Percentiles rank a stretch among this genome's conserved stretches.
These are phyloP conservation scores for Dalbergia cochinchinensis DNA, from an alignment of 306 rosid genomes.

Conservation along the genomic window DNA sequence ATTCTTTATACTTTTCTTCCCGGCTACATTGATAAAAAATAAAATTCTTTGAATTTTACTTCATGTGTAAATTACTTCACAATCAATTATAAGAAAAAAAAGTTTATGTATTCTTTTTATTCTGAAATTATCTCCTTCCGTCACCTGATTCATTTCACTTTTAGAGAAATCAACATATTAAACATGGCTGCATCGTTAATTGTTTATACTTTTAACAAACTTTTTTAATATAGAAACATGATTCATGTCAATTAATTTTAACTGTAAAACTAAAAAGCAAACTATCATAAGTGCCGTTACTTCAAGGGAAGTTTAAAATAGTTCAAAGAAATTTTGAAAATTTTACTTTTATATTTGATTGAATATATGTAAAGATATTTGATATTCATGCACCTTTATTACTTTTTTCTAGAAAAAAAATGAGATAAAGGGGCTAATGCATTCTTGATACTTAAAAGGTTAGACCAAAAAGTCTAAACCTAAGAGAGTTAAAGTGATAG, in stretches of 20 bases:
- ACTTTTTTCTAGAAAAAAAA: no score
- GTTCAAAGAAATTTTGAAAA: no score
- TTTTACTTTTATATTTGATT: no score
- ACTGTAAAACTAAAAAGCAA: neutral
- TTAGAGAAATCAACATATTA: neutral
- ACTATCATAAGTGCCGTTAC: neutral
- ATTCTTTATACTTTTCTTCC: slow-evolving; percentile 11
- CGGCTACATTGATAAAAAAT: neutral
- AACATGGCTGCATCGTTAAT: neutral
- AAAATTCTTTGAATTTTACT: neutral
- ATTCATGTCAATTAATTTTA: neutral
- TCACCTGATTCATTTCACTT: neutral
- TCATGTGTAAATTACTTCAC: neutral
- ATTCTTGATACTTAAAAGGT: no score
- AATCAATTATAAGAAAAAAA: neutral
- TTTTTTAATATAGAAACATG: neutral
- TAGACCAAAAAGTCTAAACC: no score
- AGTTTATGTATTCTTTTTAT: neutral
- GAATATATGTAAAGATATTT: no score
- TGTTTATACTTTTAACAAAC: neutral
- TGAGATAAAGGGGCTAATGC: no score
- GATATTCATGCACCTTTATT: neutral
- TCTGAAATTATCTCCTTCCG: neutral
- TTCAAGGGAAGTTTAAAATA: neutral
- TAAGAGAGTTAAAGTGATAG: no score